Conservation (phyloP, 352 stramenopile species). For the Phytophthora podocarpi region DNA sequence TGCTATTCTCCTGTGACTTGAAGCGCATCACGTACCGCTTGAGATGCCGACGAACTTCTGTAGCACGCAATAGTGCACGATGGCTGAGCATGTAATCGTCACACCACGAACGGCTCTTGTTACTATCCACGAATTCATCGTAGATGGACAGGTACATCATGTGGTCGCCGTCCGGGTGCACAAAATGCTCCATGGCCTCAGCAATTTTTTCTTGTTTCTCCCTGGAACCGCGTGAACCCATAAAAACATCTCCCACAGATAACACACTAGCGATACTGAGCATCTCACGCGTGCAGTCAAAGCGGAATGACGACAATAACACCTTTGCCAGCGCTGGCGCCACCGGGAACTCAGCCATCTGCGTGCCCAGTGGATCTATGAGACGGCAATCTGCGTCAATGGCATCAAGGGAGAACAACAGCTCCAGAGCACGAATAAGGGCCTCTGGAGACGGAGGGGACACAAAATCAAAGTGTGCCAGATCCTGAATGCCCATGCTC, state of each 20-base stretch:
- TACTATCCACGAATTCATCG: constrained; percentile 74
- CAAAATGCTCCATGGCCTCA: constrained; percentile 72
- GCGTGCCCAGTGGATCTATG: constrained; percentile 85
- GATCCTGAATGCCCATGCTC: constrained; percentile 87
- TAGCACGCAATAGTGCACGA: constrained; percentile 59
- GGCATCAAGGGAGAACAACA: constrained; percentile 72
- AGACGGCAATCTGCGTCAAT: constrained; percentile 64
- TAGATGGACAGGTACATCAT: constrained; percentile 74
- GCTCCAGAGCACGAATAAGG: constrained; percentile 69
- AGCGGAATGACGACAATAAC: constrained; percentile 66
- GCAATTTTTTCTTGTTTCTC: constrained; percentile 73
- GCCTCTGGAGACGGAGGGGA: constrained; percentile 75
- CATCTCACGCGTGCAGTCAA: constrained; percentile 92
- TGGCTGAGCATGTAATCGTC: constrained; percentile 72
- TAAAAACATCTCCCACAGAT: constrained; percentile 91
- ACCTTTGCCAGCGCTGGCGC: constrained; percentile 89
- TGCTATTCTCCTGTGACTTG: constrained; percentile 16
- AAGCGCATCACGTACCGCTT: constrained; percentile 74
- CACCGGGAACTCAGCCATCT: constrained; percentile 98
- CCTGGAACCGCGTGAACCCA: constrained; percentile 58
- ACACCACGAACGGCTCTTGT: constrained; percentile 70
- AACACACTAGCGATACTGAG: constrained; percentile 96
- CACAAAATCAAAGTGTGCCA: constrained; percentile 86
- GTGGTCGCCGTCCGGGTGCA: constrained; percentile 70
- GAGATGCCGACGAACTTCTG: constrained; percentile 71